Percentiles rank a stretch among this genome's conserved stretches.
These are phyloP conservation scores for Gonium pectorale DNA, from an alignment of 139 green algal species.

Conservation along the genomic window DNA sequence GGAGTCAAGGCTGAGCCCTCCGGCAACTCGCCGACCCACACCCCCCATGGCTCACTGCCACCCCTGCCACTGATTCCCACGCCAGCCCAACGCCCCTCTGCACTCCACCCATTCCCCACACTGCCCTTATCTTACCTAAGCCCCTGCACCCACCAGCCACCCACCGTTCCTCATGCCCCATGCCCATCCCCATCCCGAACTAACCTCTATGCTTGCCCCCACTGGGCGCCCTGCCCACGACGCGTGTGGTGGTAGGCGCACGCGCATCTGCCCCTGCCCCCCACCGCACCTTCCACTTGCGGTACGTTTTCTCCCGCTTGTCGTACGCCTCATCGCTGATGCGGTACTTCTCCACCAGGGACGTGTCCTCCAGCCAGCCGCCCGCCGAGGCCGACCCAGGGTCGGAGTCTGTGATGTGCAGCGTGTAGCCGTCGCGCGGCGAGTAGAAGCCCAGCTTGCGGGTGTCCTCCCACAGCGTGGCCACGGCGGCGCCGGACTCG, in stretches of 20 bases:
- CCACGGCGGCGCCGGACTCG: constrained; percentile 64
- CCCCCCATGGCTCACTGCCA: too few species aligned
- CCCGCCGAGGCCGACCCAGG: constrained; percentile 82
- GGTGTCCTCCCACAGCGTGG: constrained; percentile 67
- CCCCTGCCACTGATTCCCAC: too few species aligned
- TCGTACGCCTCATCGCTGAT: constrained; percentile 97
- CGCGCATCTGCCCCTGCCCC: too few species aligned
- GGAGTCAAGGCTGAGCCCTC: too few species aligned
- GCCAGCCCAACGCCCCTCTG: too few species aligned
- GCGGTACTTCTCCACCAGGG: constrained; percentile 96
- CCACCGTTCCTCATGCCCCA: background rate
- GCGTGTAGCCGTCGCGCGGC: constrained; percentile 58
- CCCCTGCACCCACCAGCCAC: too few species aligned
- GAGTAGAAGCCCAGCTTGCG: constrained; percentile 96
- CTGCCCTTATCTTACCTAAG: too few species aligned
- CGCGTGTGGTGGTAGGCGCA: too few species aligned
- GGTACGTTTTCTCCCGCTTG: constrained; percentile 91
- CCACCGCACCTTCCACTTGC: constrained; percentile 57
- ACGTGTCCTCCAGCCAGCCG: constrained; percentile 97
- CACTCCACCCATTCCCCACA: too few species aligned
- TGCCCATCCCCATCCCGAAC: background rate
- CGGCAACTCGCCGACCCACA: too few species aligned
- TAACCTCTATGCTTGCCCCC: too few species aligned
- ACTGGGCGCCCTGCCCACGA: too few species aligned
- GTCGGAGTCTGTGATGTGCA: constrained; percentile 89